A percentile compares a stretch with the other conserved stretches of the same genome.
Conservation (phyloP, 306 rosid species). For the Casuarina glauca region DNA sequence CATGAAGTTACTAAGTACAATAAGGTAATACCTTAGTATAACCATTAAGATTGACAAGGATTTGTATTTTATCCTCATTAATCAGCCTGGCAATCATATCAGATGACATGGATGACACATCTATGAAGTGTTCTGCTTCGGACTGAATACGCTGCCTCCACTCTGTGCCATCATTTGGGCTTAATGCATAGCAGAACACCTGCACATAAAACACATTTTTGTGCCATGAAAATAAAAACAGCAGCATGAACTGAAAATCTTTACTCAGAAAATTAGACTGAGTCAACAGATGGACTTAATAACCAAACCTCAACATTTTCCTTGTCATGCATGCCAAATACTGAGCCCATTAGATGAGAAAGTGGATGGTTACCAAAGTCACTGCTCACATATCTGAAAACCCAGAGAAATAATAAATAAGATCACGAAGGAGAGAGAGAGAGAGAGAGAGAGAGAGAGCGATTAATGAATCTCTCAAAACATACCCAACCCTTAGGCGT, state of each 20-base stretch:
- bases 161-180: conserved; percentile 89
- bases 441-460: neutral
- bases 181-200: conserved; percentile 97
- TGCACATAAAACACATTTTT: conserved; percentile 23
- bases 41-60: conserved; percentile 92
- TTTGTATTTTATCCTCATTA: conserved; percentile 78
- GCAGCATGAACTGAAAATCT: neutral
- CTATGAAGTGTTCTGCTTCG: conserved; percentile 88
- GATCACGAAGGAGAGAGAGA: neutral
- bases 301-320: conserved; percentile 78
- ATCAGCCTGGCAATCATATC: conserved; percentile 90
- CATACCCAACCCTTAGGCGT: conserved; percentile 90
- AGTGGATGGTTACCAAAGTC: conserved; percentile 71
- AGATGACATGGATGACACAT: conserved; percentile 89
- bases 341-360: conserved; percentile 96
- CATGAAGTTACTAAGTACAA: conserved; percentile 9
- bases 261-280: neutral
- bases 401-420: neutral
- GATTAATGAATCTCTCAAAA: neutral
- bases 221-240: neutral
- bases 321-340: conserved; percentile 88
- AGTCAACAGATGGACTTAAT: neutral
- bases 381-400: conserved; percentile 62
- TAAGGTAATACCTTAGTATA: conserved; percentile 76
- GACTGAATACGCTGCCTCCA: conserved; percentile 94